Base-by-base conservation (phyloP, 2,329 filamentous ascomycete species). In the Curvularia lunata region DNA sequence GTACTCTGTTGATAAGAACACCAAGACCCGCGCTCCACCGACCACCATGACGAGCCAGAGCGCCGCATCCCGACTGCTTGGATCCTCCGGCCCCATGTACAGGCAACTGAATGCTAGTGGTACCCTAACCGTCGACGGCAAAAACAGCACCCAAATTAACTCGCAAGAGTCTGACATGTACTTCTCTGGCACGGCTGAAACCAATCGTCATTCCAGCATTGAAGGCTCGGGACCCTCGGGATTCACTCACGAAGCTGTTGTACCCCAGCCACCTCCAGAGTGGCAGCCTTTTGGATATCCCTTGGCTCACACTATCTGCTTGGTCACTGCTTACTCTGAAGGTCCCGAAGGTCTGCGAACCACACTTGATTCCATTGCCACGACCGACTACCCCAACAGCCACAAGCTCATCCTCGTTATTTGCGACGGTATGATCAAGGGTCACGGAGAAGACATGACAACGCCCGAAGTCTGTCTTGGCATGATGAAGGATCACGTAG, bases 211-310 rank as follows among this genome's bases (percentile, higher is more conserved):
- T 63, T 85, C 84, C 2, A 84, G 80, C 52, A 78, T 80, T 28
- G 91, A 94, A 48, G 89, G 88, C 0, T 86, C 89, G 38, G 93
- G 93, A 6, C 92, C 94, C 7, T 88, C 91, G 32, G 94, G 93
- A n/a, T 97, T 97, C 75, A 96, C 98, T 54, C 94, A 98, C 74
- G 93, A 97, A 76, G 85, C 91, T 38, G 95, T 99, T 40, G 93
- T 99, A 47, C 94, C 96, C 28, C 95, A 99, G 73, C 95, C 95
- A 37, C 95, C 95, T 8, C 88, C 93, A 2, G 95, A 99, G 77
- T 99, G 93, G 89, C 93, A 97, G 80, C 95, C 95, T 0, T 98
- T 96, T 74, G 95, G 94, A 1, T 99, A 92, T 76, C 95, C 96
- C 13, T 82, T 99, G 64, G 95, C 93, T 46, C 95, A 99, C 78